phyloP scores from a whole-genome alignment of 1,139 yeast genomes.

The Eremothecium sinecaudum region DNA sequence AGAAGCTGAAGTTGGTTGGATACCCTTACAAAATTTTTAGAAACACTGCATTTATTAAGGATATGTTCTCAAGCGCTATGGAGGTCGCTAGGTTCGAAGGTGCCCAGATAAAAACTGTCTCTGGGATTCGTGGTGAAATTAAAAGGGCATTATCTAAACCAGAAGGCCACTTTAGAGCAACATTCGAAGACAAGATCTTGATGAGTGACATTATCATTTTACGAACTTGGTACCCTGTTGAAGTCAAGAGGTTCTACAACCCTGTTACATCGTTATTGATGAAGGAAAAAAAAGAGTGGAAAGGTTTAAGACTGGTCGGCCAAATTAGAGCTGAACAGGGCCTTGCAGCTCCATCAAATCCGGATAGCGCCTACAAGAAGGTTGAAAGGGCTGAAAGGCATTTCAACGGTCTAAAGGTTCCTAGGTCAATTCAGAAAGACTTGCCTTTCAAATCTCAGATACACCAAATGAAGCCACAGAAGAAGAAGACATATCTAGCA shows the following conservation, averaged over 20 bases:
- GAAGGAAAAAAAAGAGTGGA: slow-evolving; percentile 75
- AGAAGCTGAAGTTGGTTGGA: slow-evolving; percentile 91
- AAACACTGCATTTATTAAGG: slow-evolving; percentile 94
- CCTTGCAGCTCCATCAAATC: slow-evolving; percentile 55
- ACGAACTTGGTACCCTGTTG: slow-evolving; percentile 96
- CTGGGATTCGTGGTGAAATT: slow-evolving; percentile 96
- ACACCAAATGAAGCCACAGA: slow-evolving; percentile 79
- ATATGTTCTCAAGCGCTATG: slow-evolving; percentile 84
- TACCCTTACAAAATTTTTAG: slow-evolving; percentile 88
- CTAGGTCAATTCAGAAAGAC: slow-evolving; percentile 62
- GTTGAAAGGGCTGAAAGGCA: slow-evolving; percentile 80
- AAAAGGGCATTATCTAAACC: slow-evolving; percentile 90
- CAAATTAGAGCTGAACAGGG: slow-evolving; percentile 74
- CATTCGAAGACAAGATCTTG: slow-evolving; percentile 90
- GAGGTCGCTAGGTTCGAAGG: slow-evolving; percentile 99
- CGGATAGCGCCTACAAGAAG: slow-evolving; percentile 64
- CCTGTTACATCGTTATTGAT: slow-evolving; percentile 88
- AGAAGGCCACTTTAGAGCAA: slow-evolving; percentile 96
- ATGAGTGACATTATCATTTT: slow-evolving; percentile 82
- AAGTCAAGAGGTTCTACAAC: slow-evolving; percentile 81
- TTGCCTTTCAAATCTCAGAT: slow-evolving; percentile 91
- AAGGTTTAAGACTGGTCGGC: slow-evolving; percentile 93
- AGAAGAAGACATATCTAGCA: slow-evolving; percentile 70
- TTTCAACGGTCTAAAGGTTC: slow-evolving; percentile 81
- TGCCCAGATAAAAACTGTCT: slow-evolving; percentile 89